These are phyloP conservation scores for Leishmania tropica DNA, from an alignment of 208 protist genomes.

Conservation along the genomic window DNA sequence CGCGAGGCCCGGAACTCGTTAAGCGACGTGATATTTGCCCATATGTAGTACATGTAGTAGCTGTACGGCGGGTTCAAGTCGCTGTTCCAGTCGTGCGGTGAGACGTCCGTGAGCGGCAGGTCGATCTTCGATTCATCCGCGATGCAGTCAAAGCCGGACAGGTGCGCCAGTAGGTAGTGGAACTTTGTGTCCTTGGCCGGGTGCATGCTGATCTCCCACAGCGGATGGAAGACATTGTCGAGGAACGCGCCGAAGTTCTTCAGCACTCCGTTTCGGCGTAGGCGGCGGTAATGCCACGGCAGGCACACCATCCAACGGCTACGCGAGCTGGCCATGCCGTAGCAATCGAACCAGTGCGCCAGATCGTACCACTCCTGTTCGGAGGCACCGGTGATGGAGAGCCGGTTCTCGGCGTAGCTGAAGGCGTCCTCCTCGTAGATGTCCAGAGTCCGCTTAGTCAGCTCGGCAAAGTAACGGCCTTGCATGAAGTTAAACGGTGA, in stretches of 20 bases:
- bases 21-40: slow-evolving; percentile 97
- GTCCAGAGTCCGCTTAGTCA: slow-evolving; percentile 83
- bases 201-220: slow-evolving; percentile 98
- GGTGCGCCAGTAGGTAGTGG: slow-evolving; percentile 95
- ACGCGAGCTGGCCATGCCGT: slow-evolving; percentile 95
- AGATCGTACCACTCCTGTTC: slow-evolving; percentile 95
- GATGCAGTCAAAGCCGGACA: slow-evolving; percentile 96
- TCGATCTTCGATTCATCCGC: slow-evolving; percentile 97
- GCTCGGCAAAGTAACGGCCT: slow-evolving; percentile 92
- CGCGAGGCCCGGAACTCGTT: slow-evolving; percentile 94
- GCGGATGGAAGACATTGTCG: slow-evolving; percentile 96
- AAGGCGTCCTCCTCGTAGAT: slow-evolving; percentile 87
- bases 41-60: slow-evolving; percentile 98
- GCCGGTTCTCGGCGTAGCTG: slow-evolving; percentile 87
- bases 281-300: slow-evolving; percentile 90
- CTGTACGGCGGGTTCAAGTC: slow-evolving; percentile 98
- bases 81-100: slow-evolving; percentile 92
- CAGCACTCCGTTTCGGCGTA: slow-evolving; percentile 77
- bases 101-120: slow-evolving; percentile 67
- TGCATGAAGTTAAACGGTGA: slow-evolving; percentile 91
- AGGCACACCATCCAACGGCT: slow-evolving; percentile 97
- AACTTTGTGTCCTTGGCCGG: slow-evolving; percentile 95
- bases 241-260: slow-evolving; percentile 96
- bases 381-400: slow-evolving; percentile 76
- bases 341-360: slow-evolving; percentile 95